Percentiles rank a stretch among this genome's conserved stretches.
These are phyloP conservation scores for Penicillium sp. DNA, from an alignment of 2,329 filamentous ascomycete species.

Conservation along the genomic window DNA sequence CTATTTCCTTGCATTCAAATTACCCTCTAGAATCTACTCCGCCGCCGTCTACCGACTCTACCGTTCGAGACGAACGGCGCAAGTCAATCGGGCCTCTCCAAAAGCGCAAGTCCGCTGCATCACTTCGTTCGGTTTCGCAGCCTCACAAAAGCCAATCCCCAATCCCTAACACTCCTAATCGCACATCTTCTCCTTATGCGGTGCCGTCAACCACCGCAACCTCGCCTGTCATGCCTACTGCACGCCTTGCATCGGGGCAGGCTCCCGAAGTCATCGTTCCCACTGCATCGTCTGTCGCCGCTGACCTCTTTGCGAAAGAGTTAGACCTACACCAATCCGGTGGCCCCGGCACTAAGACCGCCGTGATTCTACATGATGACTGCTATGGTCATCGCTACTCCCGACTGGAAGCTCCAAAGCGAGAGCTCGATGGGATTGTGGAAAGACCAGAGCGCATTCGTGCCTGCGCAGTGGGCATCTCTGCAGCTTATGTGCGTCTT, in stretches of 20 bases:
- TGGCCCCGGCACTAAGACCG: slow-evolving; percentile 53
- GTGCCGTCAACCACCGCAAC: slow-evolving; percentile 24
- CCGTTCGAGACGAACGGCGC: slow-evolving; percentile 37
- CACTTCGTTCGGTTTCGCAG: slow-evolving; percentile 35
- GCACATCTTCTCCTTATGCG: slow-evolving; percentile 32
- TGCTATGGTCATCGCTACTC: slow-evolving; percentile 94
- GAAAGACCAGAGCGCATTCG: slow-evolving; percentile 89
- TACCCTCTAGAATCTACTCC: slow-evolving; percentile 20
- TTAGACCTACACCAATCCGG: slow-evolving; percentile 57
- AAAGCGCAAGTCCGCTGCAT: slow-evolving; percentile 39
- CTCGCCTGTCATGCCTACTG: slow-evolving; percentile 27
- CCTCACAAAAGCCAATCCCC: slow-evolving; percentile 30
- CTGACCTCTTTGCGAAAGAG: slow-evolving; percentile 66
- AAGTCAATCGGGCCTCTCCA: slow-evolving; percentile 36
- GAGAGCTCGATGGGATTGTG: slow-evolving; percentile 72
- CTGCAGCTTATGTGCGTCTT: slow-evolving; percentile 84
- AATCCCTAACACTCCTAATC: slow-evolving; percentile 33
- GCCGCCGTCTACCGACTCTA: slow-evolving; percentile 25
- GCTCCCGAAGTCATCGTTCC: slow-evolving; percentile 24
- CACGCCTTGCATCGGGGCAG: slow-evolving; percentile 24
- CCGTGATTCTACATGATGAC: slow-evolving; percentile 86
- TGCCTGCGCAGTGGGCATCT: slow-evolving; percentile 75
- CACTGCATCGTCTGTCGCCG: slow-evolving; percentile 59
- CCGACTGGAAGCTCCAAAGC: slow-evolving; percentile 68
- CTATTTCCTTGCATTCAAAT: background rate